phyloP scores from a whole-genome alignment of 352 stramenopile genomes.

The Globisporangium alternatum region DNA sequence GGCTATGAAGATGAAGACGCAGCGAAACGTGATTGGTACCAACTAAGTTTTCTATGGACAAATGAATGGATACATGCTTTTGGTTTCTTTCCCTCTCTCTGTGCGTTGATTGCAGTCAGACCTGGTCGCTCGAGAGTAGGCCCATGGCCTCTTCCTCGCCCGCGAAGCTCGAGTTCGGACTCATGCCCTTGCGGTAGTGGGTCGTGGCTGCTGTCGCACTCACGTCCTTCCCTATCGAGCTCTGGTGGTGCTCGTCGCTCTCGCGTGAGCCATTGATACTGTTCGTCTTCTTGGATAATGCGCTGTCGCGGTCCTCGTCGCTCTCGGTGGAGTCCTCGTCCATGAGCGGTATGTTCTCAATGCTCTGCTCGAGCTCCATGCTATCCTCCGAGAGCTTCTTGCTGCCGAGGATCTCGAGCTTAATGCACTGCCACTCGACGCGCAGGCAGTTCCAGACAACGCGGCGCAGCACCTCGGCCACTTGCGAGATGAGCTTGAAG shows the following conservation, averaged over 20 bases:
- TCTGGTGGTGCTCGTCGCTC: constrained; percentile 5
- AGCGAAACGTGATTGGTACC: background rate
- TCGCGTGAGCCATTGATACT: background rate
- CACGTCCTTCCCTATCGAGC: background rate
- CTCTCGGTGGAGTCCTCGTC: constrained; percentile 25
- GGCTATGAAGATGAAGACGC: background rate
- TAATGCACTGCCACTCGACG: constrained; percentile 91
- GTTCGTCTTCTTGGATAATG: background rate
- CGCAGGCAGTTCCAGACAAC: constrained; percentile 93
- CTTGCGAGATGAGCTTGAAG: constrained; percentile 81
- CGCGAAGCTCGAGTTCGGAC: constrained; percentile 18
- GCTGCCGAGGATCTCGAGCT: constrained; percentile 56
- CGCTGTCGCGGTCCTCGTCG: constrained; percentile 17
- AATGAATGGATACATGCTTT: constrained; percentile 10
- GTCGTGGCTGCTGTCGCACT: constrained; percentile 1
- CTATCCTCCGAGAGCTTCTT: constrained; percentile 59
- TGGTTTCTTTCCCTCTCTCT: background rate
- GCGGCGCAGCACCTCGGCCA: constrained; percentile 91
- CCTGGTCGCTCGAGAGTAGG: constrained; percentile 11
- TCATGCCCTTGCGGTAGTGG: constrained; percentile 20
- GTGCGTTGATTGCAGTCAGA: background rate
- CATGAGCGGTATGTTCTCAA: constrained; percentile 56
- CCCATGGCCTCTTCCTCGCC: constrained; percentile 19
- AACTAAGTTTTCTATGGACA: constrained; percentile 9
- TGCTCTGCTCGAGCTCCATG: constrained; percentile 39